Percentiles rank a stretch among this genome's conserved stretches.
phyloP scores from a whole-genome alignment of 768 basidiomycete species.

The Tylopilus rubrobrunneus region DNA sequence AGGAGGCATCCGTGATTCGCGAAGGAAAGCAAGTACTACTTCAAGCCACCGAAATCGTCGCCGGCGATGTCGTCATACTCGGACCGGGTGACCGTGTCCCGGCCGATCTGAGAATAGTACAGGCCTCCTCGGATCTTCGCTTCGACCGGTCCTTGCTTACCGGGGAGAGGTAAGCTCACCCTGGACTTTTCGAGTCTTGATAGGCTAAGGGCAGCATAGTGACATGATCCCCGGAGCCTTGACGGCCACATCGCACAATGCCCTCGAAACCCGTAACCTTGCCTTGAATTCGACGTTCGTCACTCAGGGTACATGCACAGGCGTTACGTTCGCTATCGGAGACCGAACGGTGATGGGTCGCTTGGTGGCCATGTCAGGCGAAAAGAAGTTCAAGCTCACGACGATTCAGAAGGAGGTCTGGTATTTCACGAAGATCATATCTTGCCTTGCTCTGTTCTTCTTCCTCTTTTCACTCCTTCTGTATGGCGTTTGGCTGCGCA shows the following conservation, averaged over 20 bases:
- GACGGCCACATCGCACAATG: conserved; percentile 43
- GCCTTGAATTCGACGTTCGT: conserved; percentile 44
- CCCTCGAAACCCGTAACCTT: conserved; percentile 44
- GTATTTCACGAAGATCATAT: too few species aligned
- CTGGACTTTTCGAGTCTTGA: not conserved
- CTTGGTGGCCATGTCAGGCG: too few species aligned
- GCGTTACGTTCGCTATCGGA: conserved; percentile 39
- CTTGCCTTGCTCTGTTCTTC: too few species aligned
- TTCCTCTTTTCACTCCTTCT: too few species aligned
- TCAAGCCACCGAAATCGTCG: too few species aligned
- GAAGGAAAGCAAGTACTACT: too few species aligned
- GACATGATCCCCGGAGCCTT: conserved; percentile 42
- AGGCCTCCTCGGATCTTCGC: conserved; percentile 45
- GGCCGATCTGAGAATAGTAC: conserved; percentile 52
- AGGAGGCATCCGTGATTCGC: too few species aligned
- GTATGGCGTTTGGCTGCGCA: too few species aligned
- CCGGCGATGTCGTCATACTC: too few species aligned
- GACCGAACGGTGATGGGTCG: conserved; percentile 39
- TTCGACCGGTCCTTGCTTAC: conserved; percentile 52
- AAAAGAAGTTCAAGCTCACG: too few species aligned
- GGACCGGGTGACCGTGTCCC: conserved; percentile 54
- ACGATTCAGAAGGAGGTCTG: too few species aligned
- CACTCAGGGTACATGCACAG: conserved; percentile 38
- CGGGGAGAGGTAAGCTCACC: conserved; percentile 35
- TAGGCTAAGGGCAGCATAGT: conserved; percentile 19